A percentile compares a stretch with the other conserved stretches of the same genome.
These are phyloP conservation scores for Alopecurus myosuroides DNA, from an alignment of 176 grass and related monocot genomes.

Conservation along the genomic window DNA sequence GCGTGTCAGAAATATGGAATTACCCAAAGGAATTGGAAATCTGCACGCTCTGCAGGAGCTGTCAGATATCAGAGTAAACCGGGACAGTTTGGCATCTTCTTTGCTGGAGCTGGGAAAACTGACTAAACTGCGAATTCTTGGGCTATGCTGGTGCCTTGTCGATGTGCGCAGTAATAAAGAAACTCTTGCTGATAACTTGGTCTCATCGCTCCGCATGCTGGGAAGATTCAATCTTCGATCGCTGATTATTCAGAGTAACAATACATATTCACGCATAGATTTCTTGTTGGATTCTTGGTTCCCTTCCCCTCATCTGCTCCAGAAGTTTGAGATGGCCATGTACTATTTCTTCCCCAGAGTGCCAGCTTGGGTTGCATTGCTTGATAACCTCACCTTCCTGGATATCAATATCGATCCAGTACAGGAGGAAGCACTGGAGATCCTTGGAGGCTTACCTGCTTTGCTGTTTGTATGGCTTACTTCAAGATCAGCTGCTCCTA, in stretches of 20 bases:
- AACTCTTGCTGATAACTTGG: neutral
- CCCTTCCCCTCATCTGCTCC: constrained; percentile 10
- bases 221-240: constrained; percentile 10
- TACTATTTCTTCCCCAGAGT: constrained; percentile 18
- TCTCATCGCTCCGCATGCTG: constrained; percentile 10
- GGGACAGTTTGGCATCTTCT: neutral
- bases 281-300: constrained; percentile 37
- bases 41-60: constrained; percentile 22
- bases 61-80: constrained; percentile 1
- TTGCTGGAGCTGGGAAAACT: constrained; percentile 16
- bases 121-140: constrained; percentile 22
- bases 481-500: neutral
- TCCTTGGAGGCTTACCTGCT: constrained; percentile 18
- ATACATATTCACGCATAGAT: neutral
- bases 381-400: constrained; percentile 14
- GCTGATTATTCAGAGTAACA: neutral
- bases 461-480: constrained; percentile 1
- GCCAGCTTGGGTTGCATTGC: constrained; percentile 21
- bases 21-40: constrained; percentile 26
- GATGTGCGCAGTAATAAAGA: neutral
- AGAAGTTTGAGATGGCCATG: constrained; percentile 8
- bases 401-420: constrained; percentile 16
- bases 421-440: neutral
- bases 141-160: neutral
- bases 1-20: neutral